These are phyloP conservation scores for Erythrobasidium hasegawianum DNA, from an alignment of 1,284 basidiomycete species.

Conservation along the genomic window DNA sequence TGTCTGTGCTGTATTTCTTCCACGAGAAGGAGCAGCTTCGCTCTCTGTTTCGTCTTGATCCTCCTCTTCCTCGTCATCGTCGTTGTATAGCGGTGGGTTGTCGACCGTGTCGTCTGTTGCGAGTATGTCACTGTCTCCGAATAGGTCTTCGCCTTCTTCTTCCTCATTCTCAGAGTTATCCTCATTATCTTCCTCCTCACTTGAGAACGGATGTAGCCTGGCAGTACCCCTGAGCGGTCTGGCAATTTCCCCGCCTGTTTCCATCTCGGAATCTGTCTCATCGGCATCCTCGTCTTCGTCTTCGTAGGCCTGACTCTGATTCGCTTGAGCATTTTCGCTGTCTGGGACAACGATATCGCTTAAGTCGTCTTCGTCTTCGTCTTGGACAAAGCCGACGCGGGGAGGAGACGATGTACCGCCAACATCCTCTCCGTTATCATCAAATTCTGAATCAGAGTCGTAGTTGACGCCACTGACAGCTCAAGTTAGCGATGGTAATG, in stretches of 20 bases:
- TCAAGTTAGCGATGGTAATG: no score
- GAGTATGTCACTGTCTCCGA: background rate
- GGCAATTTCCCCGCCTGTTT: background rate
- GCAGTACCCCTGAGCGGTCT: background rate
- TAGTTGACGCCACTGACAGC: slow-evolving; percentile 16
- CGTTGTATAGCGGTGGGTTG: background rate
- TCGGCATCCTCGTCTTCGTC: slow-evolving; percentile 1
- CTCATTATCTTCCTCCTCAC: background rate
- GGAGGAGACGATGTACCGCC: slow-evolving; percentile 8
- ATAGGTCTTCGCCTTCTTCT: slow-evolving; percentile 13
- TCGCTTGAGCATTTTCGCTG: background rate
- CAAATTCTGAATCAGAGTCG: slow-evolving; percentile 32
- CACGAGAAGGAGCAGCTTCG: background rate
- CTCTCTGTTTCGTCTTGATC: slow-evolving; percentile 18
- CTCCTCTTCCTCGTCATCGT: slow-evolving; percentile 11
- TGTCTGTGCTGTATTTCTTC: background rate
- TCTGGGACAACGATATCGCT: background rate
- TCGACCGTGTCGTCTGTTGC: background rate
- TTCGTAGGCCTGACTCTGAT: slow-evolving; percentile 1
- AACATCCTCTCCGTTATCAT: slow-evolving; percentile 15
- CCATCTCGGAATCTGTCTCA: background rate
- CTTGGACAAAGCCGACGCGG: background rate
- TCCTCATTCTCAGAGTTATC: slow-evolving; percentile 13
- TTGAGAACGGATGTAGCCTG: no score
- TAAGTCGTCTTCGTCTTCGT: background rate